phyloP scores from a whole-genome alignment of 495 filamentous ascomycete species.

The Saxophila tyrrhenica region DNA sequence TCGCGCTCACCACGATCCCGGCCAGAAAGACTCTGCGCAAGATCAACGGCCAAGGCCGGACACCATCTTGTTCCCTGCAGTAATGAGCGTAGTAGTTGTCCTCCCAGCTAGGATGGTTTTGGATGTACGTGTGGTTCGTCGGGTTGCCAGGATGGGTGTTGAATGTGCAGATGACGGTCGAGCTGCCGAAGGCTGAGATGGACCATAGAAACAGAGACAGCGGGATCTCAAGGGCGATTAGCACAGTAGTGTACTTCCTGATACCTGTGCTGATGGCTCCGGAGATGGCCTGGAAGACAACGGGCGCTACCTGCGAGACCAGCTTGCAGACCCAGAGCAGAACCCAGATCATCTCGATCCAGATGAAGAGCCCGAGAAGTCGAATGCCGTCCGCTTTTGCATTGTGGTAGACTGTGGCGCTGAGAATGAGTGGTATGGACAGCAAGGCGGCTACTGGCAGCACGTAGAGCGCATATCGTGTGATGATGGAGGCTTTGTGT shows the following conservation, averaged over 20 bases:
- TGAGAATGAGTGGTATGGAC: constrained; percentile 19
- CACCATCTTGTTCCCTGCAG: neutral
- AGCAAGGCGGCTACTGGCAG: constrained; percentile 22
- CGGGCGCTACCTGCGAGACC: constrained; percentile 13
- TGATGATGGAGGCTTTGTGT: constrained; percentile 15
- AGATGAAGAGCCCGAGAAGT: constrained; percentile 21
- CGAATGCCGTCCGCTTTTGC: constrained; percentile 9
- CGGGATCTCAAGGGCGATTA: constrained; percentile 18
- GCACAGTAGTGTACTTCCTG: constrained; percentile 15
- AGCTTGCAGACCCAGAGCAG: constrained; percentile 22
- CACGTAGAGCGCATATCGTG: constrained; percentile 22
- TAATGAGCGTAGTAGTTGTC: neutral
- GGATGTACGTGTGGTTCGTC: neutral
- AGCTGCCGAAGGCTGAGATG: constrained; percentile 16
- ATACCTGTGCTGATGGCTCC: constrained; percentile 22
- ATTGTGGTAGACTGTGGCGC: constrained; percentile 12
- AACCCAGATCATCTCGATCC: constrained; percentile 23
- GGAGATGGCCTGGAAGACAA: constrained; percentile 15
- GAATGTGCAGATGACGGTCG: constrained; percentile 9
- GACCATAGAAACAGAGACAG: constrained; percentile 19
- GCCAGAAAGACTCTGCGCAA: constrained; percentile 16
- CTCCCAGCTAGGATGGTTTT: neutral
- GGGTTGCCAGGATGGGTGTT: neutral
- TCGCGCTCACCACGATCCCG: constrained; percentile 10
- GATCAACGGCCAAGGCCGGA: constrained; percentile 8